A percentile compares a stretch with the other conserved stretches of the same genome.
phyloP scores from a whole-genome alignment of 2,329 filamentous ascomycete species.

The Aspergillus brasiliensis region DNA sequence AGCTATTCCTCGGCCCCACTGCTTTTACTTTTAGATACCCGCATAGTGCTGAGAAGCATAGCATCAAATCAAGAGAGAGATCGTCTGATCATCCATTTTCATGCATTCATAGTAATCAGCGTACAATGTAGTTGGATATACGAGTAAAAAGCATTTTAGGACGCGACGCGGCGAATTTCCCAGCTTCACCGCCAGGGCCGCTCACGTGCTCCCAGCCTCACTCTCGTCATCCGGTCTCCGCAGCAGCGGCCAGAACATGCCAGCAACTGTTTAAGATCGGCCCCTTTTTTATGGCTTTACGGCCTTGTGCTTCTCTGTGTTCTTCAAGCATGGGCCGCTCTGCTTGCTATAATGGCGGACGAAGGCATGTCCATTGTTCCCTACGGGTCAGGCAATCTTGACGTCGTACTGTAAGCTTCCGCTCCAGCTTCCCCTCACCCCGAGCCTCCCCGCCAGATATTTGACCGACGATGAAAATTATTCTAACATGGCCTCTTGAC shows the following conservation, averaged over 20 bases:
- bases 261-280: neutral
- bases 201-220: conserved; percentile 24
- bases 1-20: neutral
- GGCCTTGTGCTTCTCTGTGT: conserved; percentile 9
- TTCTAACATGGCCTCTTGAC: conserved; percentile 18
- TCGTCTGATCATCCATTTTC: neutral
- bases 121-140: neutral
- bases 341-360: conserved; percentile 35
- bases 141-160: too few relatives aligned
- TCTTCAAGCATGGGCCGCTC: conserved; percentile 17
- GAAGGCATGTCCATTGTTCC: conserved; percentile 47
- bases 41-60: conserved; percentile 11
- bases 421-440: neutral
- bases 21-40: conserved; percentile 25
- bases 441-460: neutral
- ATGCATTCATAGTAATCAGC: neutral
- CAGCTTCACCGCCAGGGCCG: conserved; percentile 20
- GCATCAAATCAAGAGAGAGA: conserved; percentile 1
- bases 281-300: conserved; percentile 1
- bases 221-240: conserved; percentile 12
- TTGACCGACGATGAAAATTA: neutral
- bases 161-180: neutral
- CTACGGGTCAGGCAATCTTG: conserved; percentile 44
- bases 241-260: conserved; percentile 8
- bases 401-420: conserved; percentile 48